Percentiles rank a stretch among this genome's conserved stretches.
These are phyloP conservation scores for Mycena venus DNA, from an alignment of 768 basidiomycete species.

Conservation along the genomic window DNA sequence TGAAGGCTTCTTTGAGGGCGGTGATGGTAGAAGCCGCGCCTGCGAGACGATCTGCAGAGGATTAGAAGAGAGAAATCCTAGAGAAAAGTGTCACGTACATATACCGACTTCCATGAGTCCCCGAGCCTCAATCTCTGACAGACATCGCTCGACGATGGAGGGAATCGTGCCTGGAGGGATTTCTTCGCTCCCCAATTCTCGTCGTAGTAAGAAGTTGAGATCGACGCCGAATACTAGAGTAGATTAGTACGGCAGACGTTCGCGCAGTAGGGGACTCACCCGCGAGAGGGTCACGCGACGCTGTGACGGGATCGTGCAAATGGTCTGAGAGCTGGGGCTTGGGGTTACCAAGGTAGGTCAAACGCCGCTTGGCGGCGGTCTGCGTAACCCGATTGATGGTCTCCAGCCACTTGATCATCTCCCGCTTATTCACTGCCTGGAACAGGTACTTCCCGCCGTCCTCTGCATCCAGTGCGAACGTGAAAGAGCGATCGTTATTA, in stretches of 20 bases:
- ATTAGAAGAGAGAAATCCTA: neutral
- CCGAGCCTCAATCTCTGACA: constrained; percentile 79
- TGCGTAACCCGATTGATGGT: constrained; percentile 80
- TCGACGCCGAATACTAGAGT: constrained; percentile 81
- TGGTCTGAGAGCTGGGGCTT: constrained; percentile 83
- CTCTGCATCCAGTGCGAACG: constrained; percentile 87
- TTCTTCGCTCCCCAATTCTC: constrained; percentile 68
- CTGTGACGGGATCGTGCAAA: constrained; percentile 69
- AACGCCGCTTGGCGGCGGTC: constrained; percentile 79
- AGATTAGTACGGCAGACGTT: constrained; percentile 17
- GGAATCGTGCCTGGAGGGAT: constrained; percentile 74
- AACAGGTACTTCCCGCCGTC: constrained; percentile 88
- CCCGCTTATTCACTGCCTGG: constrained; percentile 77
- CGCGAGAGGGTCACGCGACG: constrained; percentile 80
- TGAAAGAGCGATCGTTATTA: constrained; percentile 87
- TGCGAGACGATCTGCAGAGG: constrained; percentile 78
- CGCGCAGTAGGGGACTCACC: constrained; percentile 58
- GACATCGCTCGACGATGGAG: constrained; percentile 71
- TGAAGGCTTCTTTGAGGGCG: constrained; percentile 79
- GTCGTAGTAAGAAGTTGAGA: constrained; percentile 73
- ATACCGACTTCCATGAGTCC: constrained; percentile 88
- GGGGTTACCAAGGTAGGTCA: constrained; percentile 86
- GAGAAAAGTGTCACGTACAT: constrained; percentile 66
- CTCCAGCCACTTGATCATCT: constrained; percentile 85
- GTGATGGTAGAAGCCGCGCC: constrained; percentile 81